A percentile compares a stretch with the other conserved stretches of the same genome.
phyloP scores from a whole-genome alignment of 2,329 filamentous ascomycete genomes.

The Chaetomium olivaceum region DNA sequence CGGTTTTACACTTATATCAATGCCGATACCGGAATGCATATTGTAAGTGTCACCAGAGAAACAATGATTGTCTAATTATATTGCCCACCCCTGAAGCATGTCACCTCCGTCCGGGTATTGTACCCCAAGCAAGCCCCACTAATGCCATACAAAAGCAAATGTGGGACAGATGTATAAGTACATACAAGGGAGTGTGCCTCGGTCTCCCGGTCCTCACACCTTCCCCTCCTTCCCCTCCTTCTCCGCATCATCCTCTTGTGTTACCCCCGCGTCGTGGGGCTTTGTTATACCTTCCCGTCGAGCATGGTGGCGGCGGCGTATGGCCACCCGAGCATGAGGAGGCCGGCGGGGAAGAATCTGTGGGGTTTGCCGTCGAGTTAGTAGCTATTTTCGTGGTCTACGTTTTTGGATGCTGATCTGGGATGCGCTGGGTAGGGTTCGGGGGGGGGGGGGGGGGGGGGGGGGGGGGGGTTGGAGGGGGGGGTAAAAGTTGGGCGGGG shows the following conservation, averaged over 20 bases:
- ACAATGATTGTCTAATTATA: not conserved
- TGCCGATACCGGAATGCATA: not conserved
- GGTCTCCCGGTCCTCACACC: not conserved
- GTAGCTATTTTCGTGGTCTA: not conserved
- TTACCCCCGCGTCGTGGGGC: not conserved
- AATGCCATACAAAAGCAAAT: not conserved
- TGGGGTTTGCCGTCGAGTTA: not conserved
- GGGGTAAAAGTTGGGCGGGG: not conserved
- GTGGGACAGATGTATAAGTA: not conserved
- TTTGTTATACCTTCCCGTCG: slow-evolving; percentile 22
- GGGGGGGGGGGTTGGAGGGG: too few relatives aligned
- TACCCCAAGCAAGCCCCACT: not conserved
- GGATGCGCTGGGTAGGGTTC: not conserved
- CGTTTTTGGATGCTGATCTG: not conserved
- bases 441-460: too few relatives aligned
- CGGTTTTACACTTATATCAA: not conserved
- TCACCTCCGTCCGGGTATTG: not conserved
- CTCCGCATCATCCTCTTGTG: not conserved
- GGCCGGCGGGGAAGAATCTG: slow-evolving; percentile 42
- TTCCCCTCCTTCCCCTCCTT: too few relatives aligned
- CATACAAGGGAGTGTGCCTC: not conserved
- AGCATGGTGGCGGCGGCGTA: slow-evolving; percentile 17
- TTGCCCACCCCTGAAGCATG: not conserved
- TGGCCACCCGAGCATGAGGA: slow-evolving; percentile 44
- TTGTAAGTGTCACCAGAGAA: not conserved